Conservation (phyloP, 2,329 filamentous ascomycete species). For the Metarhizium brunneum region DNA sequence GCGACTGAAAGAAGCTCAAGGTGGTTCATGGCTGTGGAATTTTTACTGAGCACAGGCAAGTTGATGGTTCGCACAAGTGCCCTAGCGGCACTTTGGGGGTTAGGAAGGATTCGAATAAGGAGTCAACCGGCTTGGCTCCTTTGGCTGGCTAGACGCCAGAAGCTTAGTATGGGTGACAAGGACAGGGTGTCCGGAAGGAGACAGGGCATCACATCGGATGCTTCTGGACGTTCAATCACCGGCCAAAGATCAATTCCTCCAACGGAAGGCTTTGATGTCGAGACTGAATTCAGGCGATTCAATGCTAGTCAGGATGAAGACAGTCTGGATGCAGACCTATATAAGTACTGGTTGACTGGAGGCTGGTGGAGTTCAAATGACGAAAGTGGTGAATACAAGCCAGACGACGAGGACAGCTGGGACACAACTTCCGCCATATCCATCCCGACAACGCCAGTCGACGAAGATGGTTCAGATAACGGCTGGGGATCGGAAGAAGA, state of each 20-base stretch:
- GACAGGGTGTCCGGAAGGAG: not conserved
- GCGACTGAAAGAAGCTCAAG: constrained; percentile 69
- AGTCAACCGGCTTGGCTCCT: constrained; percentile 42
- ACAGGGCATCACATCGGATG: not conserved
- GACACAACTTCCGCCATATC: constrained; percentile 80
- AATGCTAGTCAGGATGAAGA: constrained; percentile 42
- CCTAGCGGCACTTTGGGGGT: constrained; percentile 42
- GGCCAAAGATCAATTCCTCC: constrained; percentile 46
- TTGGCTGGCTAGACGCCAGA: constrained; percentile 31
- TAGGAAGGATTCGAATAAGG: constrained; percentile 34
- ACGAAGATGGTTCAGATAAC: constrained; percentile 29
- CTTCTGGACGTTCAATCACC: constrained; percentile 14
- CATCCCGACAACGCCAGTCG: constrained; percentile 29
- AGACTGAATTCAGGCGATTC: constrained; percentile 63
- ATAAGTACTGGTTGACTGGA: constrained; percentile 74
- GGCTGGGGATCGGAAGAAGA: constrained; percentile 40
- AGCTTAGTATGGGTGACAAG: constrained; percentile 1
- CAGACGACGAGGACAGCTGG: constrained; percentile 48
- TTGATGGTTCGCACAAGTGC: constrained; percentile 24
- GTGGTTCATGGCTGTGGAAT: constrained; percentile 68
- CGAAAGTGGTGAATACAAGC: constrained; percentile 67
- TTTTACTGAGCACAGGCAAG: constrained; percentile 62
- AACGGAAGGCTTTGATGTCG: constrained; percentile 66
- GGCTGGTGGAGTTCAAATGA: constrained; percentile 82
- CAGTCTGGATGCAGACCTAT: constrained; percentile 64